Conservation (phyloP, 768 basidiomycete species). For the Leccinum obscurum region DNA sequence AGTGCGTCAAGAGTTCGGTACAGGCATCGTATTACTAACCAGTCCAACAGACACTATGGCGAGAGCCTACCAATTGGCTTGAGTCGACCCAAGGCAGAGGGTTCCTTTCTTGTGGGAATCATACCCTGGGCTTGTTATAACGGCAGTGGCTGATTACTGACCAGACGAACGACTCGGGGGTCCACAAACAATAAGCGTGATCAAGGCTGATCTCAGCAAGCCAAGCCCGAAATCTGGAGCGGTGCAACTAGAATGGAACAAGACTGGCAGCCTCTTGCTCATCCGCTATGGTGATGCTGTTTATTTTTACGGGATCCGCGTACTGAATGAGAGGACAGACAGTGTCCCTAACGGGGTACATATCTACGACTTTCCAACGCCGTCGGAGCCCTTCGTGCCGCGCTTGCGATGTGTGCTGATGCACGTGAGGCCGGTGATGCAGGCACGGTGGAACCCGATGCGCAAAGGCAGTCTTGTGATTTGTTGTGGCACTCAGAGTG, state of each 20-base stretch:
- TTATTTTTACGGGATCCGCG: background rate
- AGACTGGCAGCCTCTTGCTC: constrained; percentile 69
- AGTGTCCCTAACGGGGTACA: constrained; percentile 62
- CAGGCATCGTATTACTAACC: constrained; percentile 1
- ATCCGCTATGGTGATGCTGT: constrained; percentile 63
- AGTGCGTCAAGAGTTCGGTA: constrained; percentile 43
- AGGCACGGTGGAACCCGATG: constrained; percentile 83
- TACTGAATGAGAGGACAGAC: constrained; percentile 41
- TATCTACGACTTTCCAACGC: constrained; percentile 70
- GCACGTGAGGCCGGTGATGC: constrained; percentile 61
- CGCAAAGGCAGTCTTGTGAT: constrained; percentile 68
- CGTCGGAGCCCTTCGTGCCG: constrained; percentile 57
- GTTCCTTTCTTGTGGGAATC: constrained; percentile 75
- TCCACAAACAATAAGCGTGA: constrained; percentile 50
- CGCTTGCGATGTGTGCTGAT: constrained; percentile 64
- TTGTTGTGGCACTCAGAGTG: constrained; percentile 64
- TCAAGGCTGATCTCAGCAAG: constrained; percentile 58
- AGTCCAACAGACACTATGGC: constrained; percentile 68
- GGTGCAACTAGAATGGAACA: constrained; percentile 79
- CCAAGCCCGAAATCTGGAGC: constrained; percentile 66
- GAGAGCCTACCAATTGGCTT: constrained; percentile 83
- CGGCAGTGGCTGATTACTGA: background rate
- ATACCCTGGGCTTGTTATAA: background rate
- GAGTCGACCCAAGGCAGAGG: constrained; percentile 82
- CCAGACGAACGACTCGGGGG: constrained; percentile 67